Evolutionary conservation across 176 grass and related monocot genomes (phyloP).

Genomic region (Tillandsia leiboldiana): DNA sequence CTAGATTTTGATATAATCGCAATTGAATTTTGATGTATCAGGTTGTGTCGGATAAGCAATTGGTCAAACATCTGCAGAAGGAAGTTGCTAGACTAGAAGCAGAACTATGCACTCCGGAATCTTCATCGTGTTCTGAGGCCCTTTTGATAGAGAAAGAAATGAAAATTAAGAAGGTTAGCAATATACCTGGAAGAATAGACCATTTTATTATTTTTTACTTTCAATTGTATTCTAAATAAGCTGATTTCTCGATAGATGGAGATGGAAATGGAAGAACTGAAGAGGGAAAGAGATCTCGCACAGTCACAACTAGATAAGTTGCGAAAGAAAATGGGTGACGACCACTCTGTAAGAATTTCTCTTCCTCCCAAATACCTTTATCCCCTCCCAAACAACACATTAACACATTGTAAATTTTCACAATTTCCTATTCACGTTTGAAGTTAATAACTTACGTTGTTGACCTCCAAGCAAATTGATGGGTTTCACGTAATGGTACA

Average conservation of each 20-base stretch:
- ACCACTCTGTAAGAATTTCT: constrained; percentile 33
- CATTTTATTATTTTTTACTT: neutral
- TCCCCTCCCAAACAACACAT: neutral
- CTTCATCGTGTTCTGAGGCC: constrained; percentile 42
- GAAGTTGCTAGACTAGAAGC: constrained; percentile 89
- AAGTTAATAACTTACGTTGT: too few relatives aligned
- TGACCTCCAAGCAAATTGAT: too few relatives aligned
- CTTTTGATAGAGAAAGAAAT: constrained; percentile 60
- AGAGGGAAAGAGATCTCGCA: constrained; percentile 62
- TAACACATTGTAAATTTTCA: neutral
- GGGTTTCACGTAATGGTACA: too few relatives aligned
- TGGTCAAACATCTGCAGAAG: constrained; percentile 83
- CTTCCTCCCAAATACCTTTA: neutral
- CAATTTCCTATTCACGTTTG: too few relatives aligned
- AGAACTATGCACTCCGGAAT: constrained; percentile 57
- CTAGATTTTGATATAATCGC: constrained; percentile 5
- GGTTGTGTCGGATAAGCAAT: constrained; percentile 91
- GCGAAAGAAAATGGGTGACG: constrained; percentile 42
- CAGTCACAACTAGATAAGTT: constrained; percentile 50
- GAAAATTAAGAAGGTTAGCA: constrained; percentile 68
- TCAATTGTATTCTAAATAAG: constrained; percentile 7
- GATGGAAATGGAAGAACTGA: constrained; percentile 73
- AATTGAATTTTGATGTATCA: constrained; percentile 15
- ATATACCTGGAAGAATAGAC: neutral
- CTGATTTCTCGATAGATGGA: constrained; percentile 49